Evolutionary conservation across 129 eudicot species (phyloP).

Genomic region (Pseudognaphalium luteoalbum): DNA sequence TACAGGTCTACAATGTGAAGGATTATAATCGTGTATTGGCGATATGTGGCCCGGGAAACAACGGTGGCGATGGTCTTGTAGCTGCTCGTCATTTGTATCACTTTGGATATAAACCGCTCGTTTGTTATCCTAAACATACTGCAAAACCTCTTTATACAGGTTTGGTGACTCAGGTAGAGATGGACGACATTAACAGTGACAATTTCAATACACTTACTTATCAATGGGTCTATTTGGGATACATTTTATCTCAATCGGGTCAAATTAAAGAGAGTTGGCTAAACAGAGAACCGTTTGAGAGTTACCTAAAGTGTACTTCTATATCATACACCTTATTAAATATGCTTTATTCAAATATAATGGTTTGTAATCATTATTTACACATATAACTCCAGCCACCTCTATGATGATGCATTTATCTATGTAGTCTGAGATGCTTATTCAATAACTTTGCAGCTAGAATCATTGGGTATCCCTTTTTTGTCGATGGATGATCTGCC

Average conservation of each 20-base stretch:
- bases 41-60: conserved; percentile 96
- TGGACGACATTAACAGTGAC: neutral
- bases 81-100: conserved; percentile 98
- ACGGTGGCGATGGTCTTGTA: conserved; percentile 99
- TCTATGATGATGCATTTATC: conserved; percentile 3
- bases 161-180: conserved; percentile 85
- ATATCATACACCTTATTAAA: neutral
- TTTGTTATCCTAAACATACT: conserved; percentile 95
- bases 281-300: neutral
- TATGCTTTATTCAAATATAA: neutral
- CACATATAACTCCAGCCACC: neutral
- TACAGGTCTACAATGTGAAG: conserved; percentile 71
- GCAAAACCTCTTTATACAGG: conserved; percentile 82
- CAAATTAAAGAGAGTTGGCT: neutral
- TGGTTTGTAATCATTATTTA: neutral
- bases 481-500: conserved; percentile 80
- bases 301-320: neutral
- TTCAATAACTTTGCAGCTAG: conserved; percentile 61
- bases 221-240: neutral
- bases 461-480: conserved; percentile 88
- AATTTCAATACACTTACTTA: neutral
- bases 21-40: conserved; percentile 73
- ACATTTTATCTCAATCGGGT: neutral
- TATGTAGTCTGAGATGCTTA: conserved; percentile 35
- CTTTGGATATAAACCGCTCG: conserved; percentile 79